Percentiles rank a stretch among this genome's conserved stretches.
Conservation (phyloP, 2,329 filamentous ascomycete species). For the Diaporthe ampelina region DNA sequence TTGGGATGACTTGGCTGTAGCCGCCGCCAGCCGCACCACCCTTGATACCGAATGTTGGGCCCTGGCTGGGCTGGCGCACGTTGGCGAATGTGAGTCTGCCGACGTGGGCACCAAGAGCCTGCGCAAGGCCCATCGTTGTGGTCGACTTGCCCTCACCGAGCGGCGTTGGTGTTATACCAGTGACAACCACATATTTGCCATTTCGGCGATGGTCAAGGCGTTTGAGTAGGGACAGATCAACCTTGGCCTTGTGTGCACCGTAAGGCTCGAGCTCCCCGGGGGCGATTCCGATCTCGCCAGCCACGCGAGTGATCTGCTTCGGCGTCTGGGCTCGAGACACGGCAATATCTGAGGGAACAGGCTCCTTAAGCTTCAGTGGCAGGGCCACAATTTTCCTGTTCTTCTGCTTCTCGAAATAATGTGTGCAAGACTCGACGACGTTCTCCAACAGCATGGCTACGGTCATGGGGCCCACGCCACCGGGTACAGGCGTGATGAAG, state of each 20-base stretch:
- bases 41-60: slow-evolving; percentile 99
- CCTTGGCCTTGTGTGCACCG: slow-evolving; percentile 95
- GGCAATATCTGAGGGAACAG: slow-evolving; percentile 96
- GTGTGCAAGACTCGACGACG: slow-evolving; percentile 86
- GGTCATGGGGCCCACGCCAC: slow-evolving; percentile 98
- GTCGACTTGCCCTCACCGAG: slow-evolving; percentile 98
- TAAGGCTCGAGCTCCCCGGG: slow-evolving; percentile 94
- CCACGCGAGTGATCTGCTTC: slow-evolving; percentile 90
- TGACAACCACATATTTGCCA: slow-evolving; percentile 92
- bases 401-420: slow-evolving; percentile 87
- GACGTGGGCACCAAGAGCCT: slow-evolving; percentile 91
- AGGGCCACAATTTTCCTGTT: slow-evolving; percentile 83
- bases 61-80: slow-evolving; percentile 95
- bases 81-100: slow-evolving; percentile 94
- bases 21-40: slow-evolving; percentile 96
- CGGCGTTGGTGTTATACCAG: slow-evolving; percentile 96
- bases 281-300: slow-evolving; percentile 88
- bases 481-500: slow-evolving; percentile 94
- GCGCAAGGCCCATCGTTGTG: slow-evolving; percentile 94
- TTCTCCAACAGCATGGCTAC: slow-evolving; percentile 98
- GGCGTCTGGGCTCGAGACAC: slow-evolving; percentile 90
- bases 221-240: slow-evolving; percentile 85
- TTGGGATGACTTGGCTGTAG: slow-evolving; percentile 99
- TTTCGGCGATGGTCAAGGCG: slow-evolving; percentile 89
- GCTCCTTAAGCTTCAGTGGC: slow-evolving; percentile 82